Conservation (phyloP, 176 grass and related monocot genomes). For the Carex pumila region DNA sequence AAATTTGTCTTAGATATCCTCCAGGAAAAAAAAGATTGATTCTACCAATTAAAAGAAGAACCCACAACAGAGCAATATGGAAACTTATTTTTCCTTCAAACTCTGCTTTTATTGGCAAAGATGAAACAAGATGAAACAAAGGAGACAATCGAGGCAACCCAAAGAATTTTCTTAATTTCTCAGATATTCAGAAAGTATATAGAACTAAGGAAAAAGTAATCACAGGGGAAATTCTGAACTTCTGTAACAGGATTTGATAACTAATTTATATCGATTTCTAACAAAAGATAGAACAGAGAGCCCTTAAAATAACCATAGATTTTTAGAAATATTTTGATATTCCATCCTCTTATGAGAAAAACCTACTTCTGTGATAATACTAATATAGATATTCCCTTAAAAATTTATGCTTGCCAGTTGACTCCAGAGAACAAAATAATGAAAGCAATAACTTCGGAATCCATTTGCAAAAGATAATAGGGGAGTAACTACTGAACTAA, state of each 20-base stretch:
- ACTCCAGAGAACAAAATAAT: neutral
- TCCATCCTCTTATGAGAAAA: neutral
- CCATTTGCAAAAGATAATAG: neutral
- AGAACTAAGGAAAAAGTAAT: neutral
- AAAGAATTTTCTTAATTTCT: neutral
- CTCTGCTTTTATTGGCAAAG: constrained; percentile 21
- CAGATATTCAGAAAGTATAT: neutral
- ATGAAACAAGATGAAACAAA: neutral
- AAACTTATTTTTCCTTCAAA: constrained; percentile 13
- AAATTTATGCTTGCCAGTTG: neutral
- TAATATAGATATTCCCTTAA: neutral
- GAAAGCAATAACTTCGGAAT: neutral
- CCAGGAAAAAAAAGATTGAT: neutral
- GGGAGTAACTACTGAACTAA: neutral
- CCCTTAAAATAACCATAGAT: neutral
- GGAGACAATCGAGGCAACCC: neutral
- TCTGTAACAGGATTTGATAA: neutral
- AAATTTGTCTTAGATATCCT: neutral
- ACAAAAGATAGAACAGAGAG: neutral
- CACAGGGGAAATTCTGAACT: neutral
- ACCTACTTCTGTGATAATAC: neutral
- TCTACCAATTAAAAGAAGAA: neutral
- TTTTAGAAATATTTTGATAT: neutral
- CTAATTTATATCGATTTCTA: neutral
- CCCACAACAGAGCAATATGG: neutral